These are phyloP conservation scores for Termitomyces sp. DNA, from an alignment of 768 basidiomycete genomes.

Conservation along the genomic window DNA sequence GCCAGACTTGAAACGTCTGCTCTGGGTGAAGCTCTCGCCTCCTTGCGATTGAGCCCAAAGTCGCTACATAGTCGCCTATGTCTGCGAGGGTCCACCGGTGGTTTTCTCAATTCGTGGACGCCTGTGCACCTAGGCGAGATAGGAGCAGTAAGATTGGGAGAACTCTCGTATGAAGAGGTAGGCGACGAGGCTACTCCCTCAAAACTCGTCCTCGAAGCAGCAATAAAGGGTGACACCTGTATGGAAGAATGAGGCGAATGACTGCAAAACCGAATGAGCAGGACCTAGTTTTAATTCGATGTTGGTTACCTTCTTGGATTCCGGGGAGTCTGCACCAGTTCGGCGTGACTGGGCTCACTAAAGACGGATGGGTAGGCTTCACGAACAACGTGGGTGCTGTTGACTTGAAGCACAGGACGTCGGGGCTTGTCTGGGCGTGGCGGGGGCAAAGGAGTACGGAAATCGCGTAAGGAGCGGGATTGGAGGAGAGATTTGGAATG, in stretches of 20 bases:
- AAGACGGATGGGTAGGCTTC: slow-evolving; percentile 1
- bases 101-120: slow-evolving; percentile 12
- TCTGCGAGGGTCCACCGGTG: slow-evolving; percentile 28
- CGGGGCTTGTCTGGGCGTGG: slow-evolving; percentile 14
- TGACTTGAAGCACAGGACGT: slow-evolving; percentile 9
- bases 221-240: slow-evolving; percentile 12
- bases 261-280: slow-evolving; percentile 1
- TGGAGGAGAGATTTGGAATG: slow-evolving; percentile 12
- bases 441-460: slow-evolving; percentile 10
- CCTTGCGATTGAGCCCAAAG: slow-evolving; percentile 26
- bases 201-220: slow-evolving; percentile 4
- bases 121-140: not conserved
- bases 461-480: slow-evolving; percentile 19
- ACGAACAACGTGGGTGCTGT: slow-evolving; percentile 3
- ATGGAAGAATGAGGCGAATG: slow-evolving; percentile 1
- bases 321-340: slow-evolving; percentile 3
- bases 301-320: slow-evolving; percentile 10
- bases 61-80: slow-evolving; percentile 30
- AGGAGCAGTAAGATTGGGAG: not conserved
- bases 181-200: not conserved
- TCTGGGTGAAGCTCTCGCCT: slow-evolving; percentile 6
- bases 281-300: not conserved
- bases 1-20: slow-evolving; percentile 21
- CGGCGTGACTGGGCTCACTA: slow-evolving; percentile 1
- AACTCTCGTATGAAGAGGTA: slow-evolving; percentile 5